Percentiles rank a stretch among this genome's conserved stretches.
Conservation (phyloP, 345 rosid genomes). For the Camelina sativa region DNA sequence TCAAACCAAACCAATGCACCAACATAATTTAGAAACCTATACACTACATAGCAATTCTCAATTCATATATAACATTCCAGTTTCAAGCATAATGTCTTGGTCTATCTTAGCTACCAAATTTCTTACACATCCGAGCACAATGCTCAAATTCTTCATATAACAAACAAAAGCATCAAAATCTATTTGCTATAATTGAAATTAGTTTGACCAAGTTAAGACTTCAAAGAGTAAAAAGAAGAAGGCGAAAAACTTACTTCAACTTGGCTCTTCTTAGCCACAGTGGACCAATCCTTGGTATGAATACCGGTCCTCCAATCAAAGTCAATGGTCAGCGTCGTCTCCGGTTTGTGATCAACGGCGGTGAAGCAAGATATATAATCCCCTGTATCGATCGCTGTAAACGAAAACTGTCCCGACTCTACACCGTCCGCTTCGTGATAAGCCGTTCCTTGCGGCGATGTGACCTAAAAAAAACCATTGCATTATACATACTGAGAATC, state of each 20-base stretch:
- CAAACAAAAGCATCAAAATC: conserved; percentile 11
- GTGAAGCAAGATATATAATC: conserved; percentile 79
- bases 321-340: conserved; percentile 55
- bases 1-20: conserved; percentile 9
- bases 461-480: conserved; percentile 55
- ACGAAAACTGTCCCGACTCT: conserved; percentile 76
- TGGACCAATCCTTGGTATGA: conserved; percentile 84
- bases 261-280: conserved; percentile 86
- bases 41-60: conserved; percentile 16
- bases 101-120: conserved; percentile 22
- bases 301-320: conserved; percentile 91
- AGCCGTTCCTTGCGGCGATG: conserved; percentile 68
- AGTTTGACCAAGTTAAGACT: conserved; percentile 18
- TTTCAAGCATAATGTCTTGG: background rate
- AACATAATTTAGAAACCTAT: conserved; percentile 16
- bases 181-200: background rate
- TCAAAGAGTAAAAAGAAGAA: background rate
- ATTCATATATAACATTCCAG: background rate
- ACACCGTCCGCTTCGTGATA: conserved; percentile 71
- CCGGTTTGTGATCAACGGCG: conserved; percentile 65
- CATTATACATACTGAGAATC: conserved; percentile 4
- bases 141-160: background rate
- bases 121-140: conserved; percentile 6
- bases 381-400: conserved; percentile 72
- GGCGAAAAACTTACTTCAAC: conserved; percentile 64